Base-by-base conservation (phyloP, 352 stramenopile genomes). In the Phytophthora crassamura region DNA sequence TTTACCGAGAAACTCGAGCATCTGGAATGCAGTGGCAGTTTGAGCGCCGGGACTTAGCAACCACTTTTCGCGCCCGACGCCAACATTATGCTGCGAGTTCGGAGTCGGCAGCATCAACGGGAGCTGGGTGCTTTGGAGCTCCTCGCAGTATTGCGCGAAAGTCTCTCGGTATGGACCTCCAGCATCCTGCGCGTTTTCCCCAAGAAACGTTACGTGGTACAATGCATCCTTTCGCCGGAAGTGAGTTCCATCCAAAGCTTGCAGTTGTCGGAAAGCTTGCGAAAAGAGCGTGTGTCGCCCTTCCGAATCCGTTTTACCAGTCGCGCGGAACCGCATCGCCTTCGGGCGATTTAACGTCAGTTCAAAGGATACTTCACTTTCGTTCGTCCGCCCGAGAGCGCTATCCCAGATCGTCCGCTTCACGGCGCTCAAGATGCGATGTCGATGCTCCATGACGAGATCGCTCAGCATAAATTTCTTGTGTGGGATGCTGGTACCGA, bases 1-100 rank as follows among this genome's bases (percentile, higher is more conserved):
- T 59, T 97, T 97, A 7, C 94, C 94, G 9, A 98, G 69, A 50
- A 98, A 98, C 47, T 95, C 83, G 34, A 96, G 93, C 84, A 98
- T 97, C 30, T 89, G 82, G 16, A 88, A 66, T 15, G 80, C 50
- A 33, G 72, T 88, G 0, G 40, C 30, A n/a, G 61, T 72, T 8
- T 55, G 73, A 11, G 92, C 80, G 14, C 76, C 78, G 1, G 94
- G 90, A 63, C 97, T 97, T 47, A 97, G 46, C 11, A 98, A 66
- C 80, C 91, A 98, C 45, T 92, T 95, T 46, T 98, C 93, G 5
- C 90, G 77, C 6, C 89, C 91, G 14, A 76, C 64, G 25, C 95
- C 93, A 43, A 97, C 91, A 38, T 96, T 93, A 59, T 97, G 88
- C 38, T 90, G 82, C 3, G 80, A 88, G 58, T 98, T 98, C 5